Evolutionary conservation across 345 rosid genomes (phyloP).

Genomic region (Mercurialis annua): DNA sequence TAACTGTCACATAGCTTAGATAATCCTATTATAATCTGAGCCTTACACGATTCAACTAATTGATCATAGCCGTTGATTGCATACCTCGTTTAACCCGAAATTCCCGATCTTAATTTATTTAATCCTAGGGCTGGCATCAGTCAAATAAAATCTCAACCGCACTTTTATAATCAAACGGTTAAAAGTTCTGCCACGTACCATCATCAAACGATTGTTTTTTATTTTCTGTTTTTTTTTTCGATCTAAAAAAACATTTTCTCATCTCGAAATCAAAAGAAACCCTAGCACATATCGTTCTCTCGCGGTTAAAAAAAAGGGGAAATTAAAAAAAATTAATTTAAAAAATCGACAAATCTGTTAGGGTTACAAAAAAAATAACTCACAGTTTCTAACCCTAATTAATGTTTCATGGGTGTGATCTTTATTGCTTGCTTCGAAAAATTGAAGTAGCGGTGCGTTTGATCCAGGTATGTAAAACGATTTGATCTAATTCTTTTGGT

Average conservation of each 20-base stretch:
- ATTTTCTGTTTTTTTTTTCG: conserved; percentile 24
- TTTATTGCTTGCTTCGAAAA: conserved; percentile 3
- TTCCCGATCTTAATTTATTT: conserved; percentile 7
- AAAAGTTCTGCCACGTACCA: conserved; percentile 6
- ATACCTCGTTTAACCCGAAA: conserved; percentile 11
- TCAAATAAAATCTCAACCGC: conserved; percentile 20
- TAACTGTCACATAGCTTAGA: conserved; percentile 21
- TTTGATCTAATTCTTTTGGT: neutral
- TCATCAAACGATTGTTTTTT: neutral
- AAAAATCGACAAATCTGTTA: conserved; percentile 30
- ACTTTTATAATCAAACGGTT: conserved; percentile 10
- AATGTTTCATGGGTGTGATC: conserved; percentile 11
- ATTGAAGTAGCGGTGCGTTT: conserved; percentile 7
- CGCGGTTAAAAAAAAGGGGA: conserved; percentile 14
- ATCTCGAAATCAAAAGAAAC: conserved; percentile 56
- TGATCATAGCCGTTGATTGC: conserved; percentile 16
- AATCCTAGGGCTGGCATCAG: neutral
- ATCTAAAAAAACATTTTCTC: conserved; percentile 46
- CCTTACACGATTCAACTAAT: conserved; percentile 14
- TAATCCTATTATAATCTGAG: neutral
- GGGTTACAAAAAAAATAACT: conserved; percentile 16
- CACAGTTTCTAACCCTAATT: conserved; percentile 14
- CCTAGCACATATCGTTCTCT: conserved; percentile 49
- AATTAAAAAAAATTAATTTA: conserved; percentile 28
- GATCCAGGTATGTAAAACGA: conserved; percentile 16